Base-by-base conservation (phyloP, 139 green algal genomes). In the Chlorella sp. region DNA sequence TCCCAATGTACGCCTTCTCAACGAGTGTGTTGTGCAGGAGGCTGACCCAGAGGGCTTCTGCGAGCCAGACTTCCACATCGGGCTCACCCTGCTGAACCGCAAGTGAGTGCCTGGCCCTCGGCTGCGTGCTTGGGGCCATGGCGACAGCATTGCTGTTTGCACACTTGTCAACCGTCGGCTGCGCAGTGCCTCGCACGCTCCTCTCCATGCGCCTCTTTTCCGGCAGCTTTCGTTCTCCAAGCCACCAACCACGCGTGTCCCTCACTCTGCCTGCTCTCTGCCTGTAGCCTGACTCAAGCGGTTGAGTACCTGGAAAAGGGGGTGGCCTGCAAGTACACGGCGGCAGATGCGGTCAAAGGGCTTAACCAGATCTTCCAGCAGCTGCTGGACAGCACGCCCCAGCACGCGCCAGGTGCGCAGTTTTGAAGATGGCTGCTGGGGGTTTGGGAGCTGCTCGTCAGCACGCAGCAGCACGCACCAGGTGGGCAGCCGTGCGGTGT, bases 11-110 rank as follows among this genome's bases (percentile, higher is more conserved):
- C n/a, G n/a, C 43, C 26, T 2, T 41, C 34, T 8, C 46, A 19
- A 11, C 46, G 8, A 11, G 8, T 20, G 64, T 70, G n/a, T 7
- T 70, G 64, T 32, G 40, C 70, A 84, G 32, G 54, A 83, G 22
- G 91, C 95, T 0, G 94, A 96, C 83, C 90, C 93, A 1, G 74
- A 81, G 1, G 77, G 84, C 36, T 97, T 94, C 82, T 97, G 94
- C 80, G 93, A 96, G 84, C 92, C 93, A 0, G 67, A 67, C 58
- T 97, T 95, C 89, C 96, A 94, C 92, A 87, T 93, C 6, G 94
- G 91, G 0, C 67, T 94, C 41, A 94, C 92, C 1, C 84, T 91
- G 24, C 46, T 95, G 5, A 34, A 87, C 68, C 62, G 74, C 0
- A 79, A 72, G 68, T 85, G 69, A 85, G 81, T 34, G 16, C 19